Conservation (phyloP, 352 stramenopile genomes). For the Thraustochytrium striatum region DNA sequence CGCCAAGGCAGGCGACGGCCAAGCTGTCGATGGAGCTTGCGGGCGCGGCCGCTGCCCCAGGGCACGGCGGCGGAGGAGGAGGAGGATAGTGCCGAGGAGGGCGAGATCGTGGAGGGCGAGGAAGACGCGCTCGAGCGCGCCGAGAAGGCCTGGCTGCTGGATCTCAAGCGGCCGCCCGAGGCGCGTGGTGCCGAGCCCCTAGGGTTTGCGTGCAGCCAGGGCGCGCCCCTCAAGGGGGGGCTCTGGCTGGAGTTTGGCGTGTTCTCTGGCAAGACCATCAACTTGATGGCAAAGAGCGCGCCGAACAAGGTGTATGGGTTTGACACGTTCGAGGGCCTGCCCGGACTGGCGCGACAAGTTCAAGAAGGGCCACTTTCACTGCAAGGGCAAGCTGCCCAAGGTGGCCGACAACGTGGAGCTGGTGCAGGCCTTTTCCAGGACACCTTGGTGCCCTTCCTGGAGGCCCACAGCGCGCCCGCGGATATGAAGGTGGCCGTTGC, state of each 20-base stretch:
- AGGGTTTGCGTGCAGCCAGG: background rate
- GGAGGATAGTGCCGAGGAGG: background rate
- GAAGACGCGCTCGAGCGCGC: background rate
- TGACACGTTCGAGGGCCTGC: constrained; percentile 47
- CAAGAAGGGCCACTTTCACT: constrained; percentile 37
- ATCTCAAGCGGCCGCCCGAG: constrained; percentile 7
- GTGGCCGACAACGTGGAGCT: constrained; percentile 29
- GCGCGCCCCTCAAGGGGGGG: constrained; percentile 16
- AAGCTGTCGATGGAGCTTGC: background rate
- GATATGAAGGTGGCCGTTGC: constrained; percentile 16
- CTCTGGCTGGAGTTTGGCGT: constrained; percentile 48
- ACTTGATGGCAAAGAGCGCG: constrained; percentile 22
- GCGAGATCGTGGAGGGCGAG: constrained; percentile 25
- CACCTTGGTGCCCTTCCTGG: constrained; percentile 32
- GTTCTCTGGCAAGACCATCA: constrained; percentile 43
- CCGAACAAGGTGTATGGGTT: constrained; percentile 36
- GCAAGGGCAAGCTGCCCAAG: constrained; percentile 19
- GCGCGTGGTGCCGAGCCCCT: constrained; percentile 8
- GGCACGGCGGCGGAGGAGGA: background rate
- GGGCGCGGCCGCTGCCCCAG: background rate
- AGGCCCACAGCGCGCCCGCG: background rate
- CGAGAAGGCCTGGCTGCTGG: constrained; percentile 18
- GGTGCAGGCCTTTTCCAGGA: constrained; percentile 47
- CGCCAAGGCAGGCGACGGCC: background rate
- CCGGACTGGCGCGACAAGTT: constrained; percentile 43